Evolutionary conservation across 1,284 basidiomycete genomes (phyloP), one percentile per base, ranked within the genome.

Genomic region (Megacollybia platyphylla): DNA sequence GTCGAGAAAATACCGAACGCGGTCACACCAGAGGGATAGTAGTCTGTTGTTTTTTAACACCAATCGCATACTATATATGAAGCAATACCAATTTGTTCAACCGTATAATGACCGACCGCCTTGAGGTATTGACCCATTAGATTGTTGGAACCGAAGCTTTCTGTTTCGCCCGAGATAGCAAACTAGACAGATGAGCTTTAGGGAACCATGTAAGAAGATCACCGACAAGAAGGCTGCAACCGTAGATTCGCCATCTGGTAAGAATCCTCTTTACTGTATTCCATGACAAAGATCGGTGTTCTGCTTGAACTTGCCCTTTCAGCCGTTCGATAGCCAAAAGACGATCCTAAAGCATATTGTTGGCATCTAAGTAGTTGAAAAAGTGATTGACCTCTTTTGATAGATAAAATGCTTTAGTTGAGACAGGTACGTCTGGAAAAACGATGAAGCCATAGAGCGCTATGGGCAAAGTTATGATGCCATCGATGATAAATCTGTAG

Each of bases 51-150:
- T 15, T 37, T 5, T 11, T 15, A 5, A 27, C 9, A n/a, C 5
- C 31, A 37, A 15, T 17, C 4, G 11, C 11, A 13, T 30, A 13
- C 6, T 11, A 11, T 13, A 6, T 40, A 7, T 35, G 37, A 20
- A 39, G 35, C 45, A 59, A 15, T 18, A 71, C 75, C 73, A 13
- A 71, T 69, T 55, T 80, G 75, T 48, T 76, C 72, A 3, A 79
- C 68, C 9, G 71, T 69, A 54, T 72, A 80, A 1, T 72, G 73
- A 7, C 75, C 73, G 11, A 73, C 67, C 7, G 73, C 67, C 51
- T 77, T 76, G 42, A 84, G 65, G 76, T 79, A 85, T 52, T 84
- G 79, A 7, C 80, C 79, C 79, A 84, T 84, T 30, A 84, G 57
- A 55, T 79, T 79, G 54, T 84, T 86, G 28, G 76, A 76, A 5